Evolutionary conservation across 192 early-diverging fungal genomes (phyloP), one percentile per base, ranked within the genome.

Genomic region (Geranomyces michiganensis): DNA sequence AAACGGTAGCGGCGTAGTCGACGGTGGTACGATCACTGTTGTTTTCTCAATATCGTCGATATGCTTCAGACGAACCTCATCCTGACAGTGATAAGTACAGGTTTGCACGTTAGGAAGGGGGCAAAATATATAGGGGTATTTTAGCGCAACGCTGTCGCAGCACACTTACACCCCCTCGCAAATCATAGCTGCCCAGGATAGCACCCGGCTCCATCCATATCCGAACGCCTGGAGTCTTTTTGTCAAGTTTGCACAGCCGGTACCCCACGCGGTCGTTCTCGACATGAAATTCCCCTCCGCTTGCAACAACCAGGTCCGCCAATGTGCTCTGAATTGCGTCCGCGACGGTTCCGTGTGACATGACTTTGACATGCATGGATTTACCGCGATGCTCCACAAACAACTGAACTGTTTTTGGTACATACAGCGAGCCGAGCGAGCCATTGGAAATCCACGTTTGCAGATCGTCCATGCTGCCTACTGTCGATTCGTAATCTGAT

Each of bases 31-130:
- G n/a, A 66, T 62, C 32, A 72, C 47, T n/a, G 45, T 51, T 2
- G 71, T 48, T 1, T 51, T 27, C 29, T 64, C 65, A 49, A 78
- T 48, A 26, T 68, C 70, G 49, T 63, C 44, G 43, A 74, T 64
- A 56, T 74, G 72, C 46, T 68, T 73, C 45, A 75, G 51, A 36
- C 53, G 70, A 13, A 73, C 49, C 24, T 78, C 77, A 55, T 78
- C 77, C 74, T 75, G 66, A n/a, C n/a, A n/a, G n/a, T n/a, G n/a
- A n/a, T n/a, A n/a, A n/a, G n/a, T n/a, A n/a, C n/a, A n/a, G n/a
- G n/a, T n/a, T n/a, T n/a, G n/a, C n/a, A n/a, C 51, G 36, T 41
- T 41, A n/a, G n/a, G n/a, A n/a, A n/a, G 36, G 36, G 36, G 36
- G 3, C 36, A 41, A 41, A 41, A n/a, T n/a, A n/a, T n/a, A n/a